Evolutionary conservation across 305 asterid species (phyloP).

Genomic region (Solanum chacoense): DNA sequence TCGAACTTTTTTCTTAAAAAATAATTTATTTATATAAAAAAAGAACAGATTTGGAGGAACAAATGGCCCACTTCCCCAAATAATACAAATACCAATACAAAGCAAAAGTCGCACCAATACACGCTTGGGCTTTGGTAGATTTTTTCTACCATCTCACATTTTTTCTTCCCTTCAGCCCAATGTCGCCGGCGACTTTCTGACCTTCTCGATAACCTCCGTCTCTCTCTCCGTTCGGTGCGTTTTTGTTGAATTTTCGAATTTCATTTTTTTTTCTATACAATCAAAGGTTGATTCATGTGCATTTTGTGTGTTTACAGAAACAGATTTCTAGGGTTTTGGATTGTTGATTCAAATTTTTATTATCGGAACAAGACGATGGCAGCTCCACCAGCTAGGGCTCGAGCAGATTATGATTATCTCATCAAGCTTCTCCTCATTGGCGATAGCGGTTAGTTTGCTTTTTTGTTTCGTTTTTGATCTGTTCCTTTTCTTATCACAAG

Average conservation of each 20-base stretch:
- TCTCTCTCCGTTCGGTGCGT: background rate
- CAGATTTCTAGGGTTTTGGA: background rate
- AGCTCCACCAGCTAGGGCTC: slow-evolving; percentile 16
- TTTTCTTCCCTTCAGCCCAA: background rate
- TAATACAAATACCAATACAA: background rate
- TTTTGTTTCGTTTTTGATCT: background rate
- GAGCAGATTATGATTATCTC: slow-evolving; percentile 21
- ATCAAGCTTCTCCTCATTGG: slow-evolving; percentile 23
- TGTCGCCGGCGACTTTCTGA: slow-evolving; percentile 6
- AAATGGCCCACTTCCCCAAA: background rate
- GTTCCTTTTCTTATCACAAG: background rate
- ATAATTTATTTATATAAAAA: background rate
- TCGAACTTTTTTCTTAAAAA: too few species aligned
- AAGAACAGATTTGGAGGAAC: background rate
- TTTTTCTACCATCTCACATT: background rate
- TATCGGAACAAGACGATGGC: slow-evolving; percentile 6
- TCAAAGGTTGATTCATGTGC: background rate
- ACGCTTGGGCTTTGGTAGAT: background rate
- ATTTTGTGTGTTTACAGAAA: background rate
- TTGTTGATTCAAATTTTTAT: background rate
- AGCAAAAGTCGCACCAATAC: background rate
- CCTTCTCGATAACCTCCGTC: background rate
- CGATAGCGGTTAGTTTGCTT: slow-evolving; percentile 12
- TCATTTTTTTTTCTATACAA: background rate
- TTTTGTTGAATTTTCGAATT: background rate